Evolutionary conservation across 1,284 basidiomycete species (phyloP).

Genomic region (Moesziomyces aphidis): DNA sequence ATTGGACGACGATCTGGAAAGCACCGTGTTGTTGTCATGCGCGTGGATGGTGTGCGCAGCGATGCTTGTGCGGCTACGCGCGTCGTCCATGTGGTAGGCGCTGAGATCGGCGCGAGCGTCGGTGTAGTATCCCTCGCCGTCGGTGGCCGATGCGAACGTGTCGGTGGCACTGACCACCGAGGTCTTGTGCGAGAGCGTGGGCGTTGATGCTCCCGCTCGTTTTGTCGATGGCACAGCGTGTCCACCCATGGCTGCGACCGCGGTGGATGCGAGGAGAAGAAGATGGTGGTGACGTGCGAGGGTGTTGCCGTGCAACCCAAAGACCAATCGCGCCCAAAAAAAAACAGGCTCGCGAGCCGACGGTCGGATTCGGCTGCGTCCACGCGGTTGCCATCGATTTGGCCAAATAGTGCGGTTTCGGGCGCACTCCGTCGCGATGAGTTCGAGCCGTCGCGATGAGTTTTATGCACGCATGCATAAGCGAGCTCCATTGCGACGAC

Average conservation of each 20-base stretch:
- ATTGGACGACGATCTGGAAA: constrained; percentile 17
- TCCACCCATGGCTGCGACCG: constrained; percentile 4
- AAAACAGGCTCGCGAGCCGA: not conserved
- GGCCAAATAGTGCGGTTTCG: no score
- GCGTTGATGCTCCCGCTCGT: constrained; percentile 14
- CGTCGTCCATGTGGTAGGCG: constrained; percentile 13
- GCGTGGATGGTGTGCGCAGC: constrained; percentile 12
- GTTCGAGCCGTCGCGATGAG: no score
- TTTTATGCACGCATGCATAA: no score
- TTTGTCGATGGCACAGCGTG: constrained; percentile 8
- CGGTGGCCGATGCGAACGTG: constrained; percentile 34
- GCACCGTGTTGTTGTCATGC: not conserved
- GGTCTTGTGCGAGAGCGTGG: constrained; percentile 29
- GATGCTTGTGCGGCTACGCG: constrained; percentile 11
- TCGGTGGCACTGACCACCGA: constrained; percentile 32
- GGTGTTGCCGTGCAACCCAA: not conserved
- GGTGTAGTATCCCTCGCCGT: constrained; percentile 35
- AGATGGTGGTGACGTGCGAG: constrained; percentile 3
- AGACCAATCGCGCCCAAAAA: not conserved
- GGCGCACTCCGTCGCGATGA: no score
- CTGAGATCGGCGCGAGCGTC: constrained; percentile 28
- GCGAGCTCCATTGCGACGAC: no score
- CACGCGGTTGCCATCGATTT: not conserved
- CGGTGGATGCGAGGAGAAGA: not conserved
- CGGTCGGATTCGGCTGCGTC: not conserved